Evolutionary conservation across 139 green algal species (phyloP), one percentile per base, ranked within the genome.

Genomic region (Closterium sp.): DNA sequence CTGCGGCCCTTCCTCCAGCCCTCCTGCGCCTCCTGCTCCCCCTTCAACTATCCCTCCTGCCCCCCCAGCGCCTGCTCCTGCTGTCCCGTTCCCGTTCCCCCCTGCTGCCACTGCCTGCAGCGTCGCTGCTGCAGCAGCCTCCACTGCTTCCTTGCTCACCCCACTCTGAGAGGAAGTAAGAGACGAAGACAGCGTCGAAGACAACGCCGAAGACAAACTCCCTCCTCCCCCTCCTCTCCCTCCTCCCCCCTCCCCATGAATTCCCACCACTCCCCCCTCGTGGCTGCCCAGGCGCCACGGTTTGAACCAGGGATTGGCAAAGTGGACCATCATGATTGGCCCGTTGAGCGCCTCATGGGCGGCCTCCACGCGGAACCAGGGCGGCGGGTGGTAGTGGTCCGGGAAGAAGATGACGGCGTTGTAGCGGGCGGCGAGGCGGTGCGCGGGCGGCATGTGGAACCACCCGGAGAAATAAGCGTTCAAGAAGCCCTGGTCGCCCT

Each of bases 261-360:
- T 76, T 19, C 55, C 55, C 55, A 76, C 55, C 55, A 76, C 55
- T 19, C 55, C 55, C 12, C 55, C 55, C 16, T 76, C 55, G 16
- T 76, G 55, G 16, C 16, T 76, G 16, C 55, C 38, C 19, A 91
- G 87, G 9, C 87, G 83, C 90, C 90, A 93, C n/a, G 90, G 90
- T 55, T 93, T 93, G 86, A 92, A 91, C 90, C 90, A 93, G 21
- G 90, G 90, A 25, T 91, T 91, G 34, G 90, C 90, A 92, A 93
- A 93, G 21, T 93, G 90, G 12, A 93, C 33, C 35, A 93, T 69
- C 25, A 38, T 35, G 32, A 93, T 64, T 69, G 90, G 90, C 31
- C 87, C 90, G n/a, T 81, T 69, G 34, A 92, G 38, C 21, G 34
- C 87, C 86, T 93, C 90, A 19, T 91, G 43, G 23, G 55, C 88